Base-by-base conservation (phyloP, 306 rosid genomes). In the Canavalia gladiata region DNA sequence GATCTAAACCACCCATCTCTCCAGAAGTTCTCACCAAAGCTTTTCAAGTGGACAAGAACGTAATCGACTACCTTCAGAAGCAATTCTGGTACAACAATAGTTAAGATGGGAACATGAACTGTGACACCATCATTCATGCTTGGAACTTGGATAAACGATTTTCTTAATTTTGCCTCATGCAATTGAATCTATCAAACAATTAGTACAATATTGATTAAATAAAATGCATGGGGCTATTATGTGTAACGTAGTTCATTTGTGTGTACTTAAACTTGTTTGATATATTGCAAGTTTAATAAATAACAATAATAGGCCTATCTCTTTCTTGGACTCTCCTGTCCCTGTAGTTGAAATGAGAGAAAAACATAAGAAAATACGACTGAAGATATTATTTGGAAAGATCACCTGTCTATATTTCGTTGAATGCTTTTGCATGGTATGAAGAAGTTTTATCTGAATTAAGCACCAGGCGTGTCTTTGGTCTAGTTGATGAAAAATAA, bases 81-180 rank as follows among this genome's bases (percentile, higher is more conserved):
- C 85, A 76, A 63, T 83, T 88, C 74, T 83, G 86, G 85, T 72
- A 42, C 52, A 56, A 76, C 83, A 85, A 87, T 69, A 82, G 76
- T 35, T 65, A 56, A 29, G 2, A 25, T 42, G 68, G 31, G 59
- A 64, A 54, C 5, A 1, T 62, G 60, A 29, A 39, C 4, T 29
- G 4, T 10, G 46, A n/a, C 11, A 29, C 8, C 13, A 0, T 9
- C 2, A 13, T 64, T 39, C 70, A 13, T 57, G n/a, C 8, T 77
- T 33, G 6, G 18, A 68, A 9, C 30, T 64, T 39, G 4, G 28
- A 64, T 43, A 45, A n/a, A 5, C 59, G 3, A 39, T 50, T 68
- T 70, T 34, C 82, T 76, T 8, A 49, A 5, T 13, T 51, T 62
- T 9, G 31, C 39, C 55, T 63, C 74, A 28, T 63, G 74, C 78